A percentile compares a stretch with the other conserved stretches of the same genome.
phyloP scores from a whole-genome alignment of 1,139 yeast species.

The Tardiomyces depauwii region DNA sequence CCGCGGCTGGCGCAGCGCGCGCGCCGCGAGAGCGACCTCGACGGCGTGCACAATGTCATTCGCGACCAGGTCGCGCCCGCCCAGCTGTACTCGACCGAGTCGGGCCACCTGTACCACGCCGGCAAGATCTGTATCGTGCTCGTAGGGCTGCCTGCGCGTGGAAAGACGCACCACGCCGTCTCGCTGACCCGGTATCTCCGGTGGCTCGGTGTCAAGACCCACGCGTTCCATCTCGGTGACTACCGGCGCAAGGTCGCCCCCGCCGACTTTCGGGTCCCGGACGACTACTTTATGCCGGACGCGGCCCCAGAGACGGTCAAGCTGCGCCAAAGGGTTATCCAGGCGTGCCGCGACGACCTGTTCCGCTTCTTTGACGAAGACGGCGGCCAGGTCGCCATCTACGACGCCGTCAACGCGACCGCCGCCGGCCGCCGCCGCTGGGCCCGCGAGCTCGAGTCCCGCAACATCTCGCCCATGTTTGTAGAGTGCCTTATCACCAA shows the following conservation, averaged over 20 bases:
- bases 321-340: constrained; percentile 48
- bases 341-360: constrained; percentile 61
- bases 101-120: constrained; percentile 87
- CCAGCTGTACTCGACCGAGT: constrained; percentile 81
- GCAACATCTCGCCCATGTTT: constrained; percentile 66
- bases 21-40: not conserved
- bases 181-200: constrained; percentile 82
- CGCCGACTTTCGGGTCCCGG: constrained; percentile 41
- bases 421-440: constrained; percentile 55
- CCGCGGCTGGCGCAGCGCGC: not conserved
- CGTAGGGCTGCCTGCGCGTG: constrained; percentile 94
- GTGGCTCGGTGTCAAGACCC: constrained; percentile 90
- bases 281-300: constrained; percentile 57
- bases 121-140: constrained; percentile 84
- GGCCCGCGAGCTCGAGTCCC: constrained; percentile 39
- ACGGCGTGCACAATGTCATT: not conserved
- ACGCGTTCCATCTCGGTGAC: constrained; percentile 86
- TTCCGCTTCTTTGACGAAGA: constrained; percentile 57
- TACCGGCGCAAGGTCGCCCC: constrained; percentile 54
- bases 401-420: constrained; percentile 88
- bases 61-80: constrained; percentile 41
- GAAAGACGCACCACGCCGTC: constrained; percentile 88
- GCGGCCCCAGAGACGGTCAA: constrained; percentile 50
- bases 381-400: constrained; percentile 84
- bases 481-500: constrained; percentile 84